Conservation (phyloP, 768 basidiomycete genomes). For the Lactarius sp. region DNA sequence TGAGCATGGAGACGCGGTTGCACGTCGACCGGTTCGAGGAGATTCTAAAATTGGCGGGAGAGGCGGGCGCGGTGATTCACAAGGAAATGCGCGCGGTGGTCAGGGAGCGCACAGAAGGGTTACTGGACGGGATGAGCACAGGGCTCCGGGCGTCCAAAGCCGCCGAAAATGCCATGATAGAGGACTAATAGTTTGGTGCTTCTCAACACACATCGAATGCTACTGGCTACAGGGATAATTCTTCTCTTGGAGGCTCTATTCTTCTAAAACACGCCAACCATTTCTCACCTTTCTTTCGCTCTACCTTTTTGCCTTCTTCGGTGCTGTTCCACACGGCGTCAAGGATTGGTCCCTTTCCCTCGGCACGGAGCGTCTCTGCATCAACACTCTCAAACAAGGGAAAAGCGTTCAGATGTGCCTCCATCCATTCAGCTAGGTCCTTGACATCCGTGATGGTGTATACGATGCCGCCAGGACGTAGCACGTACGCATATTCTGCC, state of each 20-base stretch:
- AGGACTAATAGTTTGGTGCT: slow-evolving; percentile 7
- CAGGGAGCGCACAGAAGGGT: slow-evolving; percentile 50
- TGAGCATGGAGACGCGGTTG: slow-evolving; percentile 91
- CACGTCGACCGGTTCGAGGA: slow-evolving; percentile 92
- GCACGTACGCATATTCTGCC: slow-evolving; percentile 93
- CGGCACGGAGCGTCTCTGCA: slow-evolving; percentile 66
- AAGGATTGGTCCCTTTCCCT: slow-evolving; percentile 73
- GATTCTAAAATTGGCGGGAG: slow-evolving; percentile 71
- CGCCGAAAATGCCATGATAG: slow-evolving; percentile 22
- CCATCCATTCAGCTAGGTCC: slow-evolving; percentile 96
- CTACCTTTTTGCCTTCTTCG: slow-evolving; percentile 97
- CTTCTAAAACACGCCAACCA: slow-evolving; percentile 89
- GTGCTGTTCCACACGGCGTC: slow-evolving; percentile 81
- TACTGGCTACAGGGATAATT: slow-evolving; percentile 1
- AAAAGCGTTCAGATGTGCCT: slow-evolving; percentile 76
- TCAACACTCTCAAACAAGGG: slow-evolving; percentile 81
- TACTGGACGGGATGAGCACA: slow-evolving; percentile 59
- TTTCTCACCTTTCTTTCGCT: slow-evolving; percentile 85
- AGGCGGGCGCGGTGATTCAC: slow-evolving; percentile 74
- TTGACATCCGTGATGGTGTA: slow-evolving; percentile 98
- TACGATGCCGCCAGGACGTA: slow-evolving; percentile 89
- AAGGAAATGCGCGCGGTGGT: slow-evolving; percentile 79
- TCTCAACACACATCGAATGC: background rate
- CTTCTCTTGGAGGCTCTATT: slow-evolving; percentile 33
- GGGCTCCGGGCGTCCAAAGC: slow-evolving; percentile 31